A percentile compares a stretch with the other conserved stretches of the same genome.
phyloP scores from a whole-genome alignment of 441 rosid genomes.

The Pelargonium myrrhifolium region DNA sequence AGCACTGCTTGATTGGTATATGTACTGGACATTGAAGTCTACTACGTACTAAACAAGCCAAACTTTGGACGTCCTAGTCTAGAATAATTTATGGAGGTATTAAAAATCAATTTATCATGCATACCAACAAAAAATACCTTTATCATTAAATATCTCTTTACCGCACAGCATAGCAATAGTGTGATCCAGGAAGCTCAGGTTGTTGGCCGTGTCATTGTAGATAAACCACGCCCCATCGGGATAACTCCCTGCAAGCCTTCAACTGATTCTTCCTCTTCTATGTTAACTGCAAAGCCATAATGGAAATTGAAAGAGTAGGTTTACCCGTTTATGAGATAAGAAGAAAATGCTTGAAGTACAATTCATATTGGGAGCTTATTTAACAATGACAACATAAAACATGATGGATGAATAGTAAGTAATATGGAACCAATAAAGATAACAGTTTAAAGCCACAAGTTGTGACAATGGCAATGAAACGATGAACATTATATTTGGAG shows the following conservation, averaged over 20 bases:
- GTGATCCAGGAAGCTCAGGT: constrained; percentile 36
- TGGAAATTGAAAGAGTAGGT: neutral
- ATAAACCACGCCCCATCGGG: constrained; percentile 85
- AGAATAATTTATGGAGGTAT: neutral
- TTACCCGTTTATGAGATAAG: no score
- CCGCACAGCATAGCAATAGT: neutral
- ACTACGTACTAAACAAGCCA: neutral
- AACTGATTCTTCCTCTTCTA: constrained; percentile 56
- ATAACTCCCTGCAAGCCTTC: constrained; percentile 56
- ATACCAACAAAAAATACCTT: no score
- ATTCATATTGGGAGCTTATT: neutral
- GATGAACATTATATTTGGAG: neutral
- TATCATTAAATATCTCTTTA: neutral
- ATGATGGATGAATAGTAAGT: neutral
- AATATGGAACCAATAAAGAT: neutral
- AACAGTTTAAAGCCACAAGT: neutral
- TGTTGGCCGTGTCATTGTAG: constrained; percentile 91
- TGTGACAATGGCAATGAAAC: neutral
- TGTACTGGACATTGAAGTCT: no score
- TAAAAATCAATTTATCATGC: neutral
- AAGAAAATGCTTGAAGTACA: neutral
- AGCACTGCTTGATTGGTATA: no score
- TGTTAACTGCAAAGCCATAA: constrained; percentile 34
- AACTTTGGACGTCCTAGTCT: neutral
- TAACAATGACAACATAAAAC: neutral